These are phyloP conservation scores for Penicillium expansum DNA, from an alignment of 2,329 filamentous ascomycete species.

Conservation along the genomic window DNA sequence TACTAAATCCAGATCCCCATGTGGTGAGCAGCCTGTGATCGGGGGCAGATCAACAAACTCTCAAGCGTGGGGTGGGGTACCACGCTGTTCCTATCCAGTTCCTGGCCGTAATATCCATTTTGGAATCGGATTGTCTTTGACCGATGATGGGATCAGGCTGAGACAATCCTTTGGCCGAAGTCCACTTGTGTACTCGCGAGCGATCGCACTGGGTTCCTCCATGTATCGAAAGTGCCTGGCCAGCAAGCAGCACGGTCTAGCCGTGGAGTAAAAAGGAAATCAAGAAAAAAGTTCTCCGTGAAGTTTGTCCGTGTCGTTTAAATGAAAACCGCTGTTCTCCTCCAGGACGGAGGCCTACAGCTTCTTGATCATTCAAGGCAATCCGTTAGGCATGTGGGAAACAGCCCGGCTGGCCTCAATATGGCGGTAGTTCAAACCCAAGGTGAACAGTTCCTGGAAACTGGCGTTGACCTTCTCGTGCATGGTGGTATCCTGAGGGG, in stretches of 20 bases:
- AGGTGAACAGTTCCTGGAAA: conserved; percentile 44
- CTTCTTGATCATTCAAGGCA: conserved; percentile 28
- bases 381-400: conserved; percentile 34
- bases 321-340: not conserved
- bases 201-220: conserved; percentile 2
- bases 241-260: conserved; percentile 5
- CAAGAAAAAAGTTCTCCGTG: conserved; percentile 7
- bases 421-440: conserved; percentile 44
- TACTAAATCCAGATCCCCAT: not conserved
- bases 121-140: not conserved
- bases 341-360: conserved; percentile 4
- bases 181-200: not conserved
- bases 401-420: conserved; percentile 43
- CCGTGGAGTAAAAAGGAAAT: conserved; percentile 3
- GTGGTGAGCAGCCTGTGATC: not conserved
- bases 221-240: conserved; percentile 1
- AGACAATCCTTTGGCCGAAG: not conserved
- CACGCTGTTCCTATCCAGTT: conserved; percentile 8
- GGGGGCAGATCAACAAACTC: not conserved
- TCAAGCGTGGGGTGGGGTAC: not conserved
- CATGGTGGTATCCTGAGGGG: conserved; percentile 40
- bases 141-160: not conserved
- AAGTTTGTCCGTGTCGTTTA: conserved; percentile 1
- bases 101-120: conserved; percentile 4
- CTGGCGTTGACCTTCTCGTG: conserved; percentile 47